Evolutionary conservation across 164 flowering plant species (phyloP).

Genomic region (Kalanchoe fedtschenkoi): DNA sequence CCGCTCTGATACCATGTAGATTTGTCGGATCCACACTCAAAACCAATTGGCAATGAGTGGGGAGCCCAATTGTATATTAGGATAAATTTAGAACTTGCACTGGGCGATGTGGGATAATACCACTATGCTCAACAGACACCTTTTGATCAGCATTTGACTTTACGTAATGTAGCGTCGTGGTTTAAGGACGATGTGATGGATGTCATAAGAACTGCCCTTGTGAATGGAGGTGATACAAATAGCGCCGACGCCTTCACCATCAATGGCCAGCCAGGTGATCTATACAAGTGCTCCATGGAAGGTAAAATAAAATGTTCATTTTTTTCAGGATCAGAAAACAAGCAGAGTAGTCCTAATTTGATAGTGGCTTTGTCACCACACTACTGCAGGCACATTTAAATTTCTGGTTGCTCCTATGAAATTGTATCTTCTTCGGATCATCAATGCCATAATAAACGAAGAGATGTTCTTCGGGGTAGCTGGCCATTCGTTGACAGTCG

Average conservation of each 20-base stretch:
- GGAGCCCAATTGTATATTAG: too few relatives aligned
- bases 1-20: too few relatives aligned
- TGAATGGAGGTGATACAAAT: not conserved
- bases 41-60: too few relatives aligned
- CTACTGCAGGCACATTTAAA: not conserved
- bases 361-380: not conserved
- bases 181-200: not conserved
- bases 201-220: not conserved
- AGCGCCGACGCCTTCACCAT: not conserved
- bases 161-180: constrained; percentile 6
- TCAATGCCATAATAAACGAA: constrained; percentile 1
- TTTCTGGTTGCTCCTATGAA: not conserved
- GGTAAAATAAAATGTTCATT: not conserved
- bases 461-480: constrained; percentile 1
- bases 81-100: too few relatives aligned
- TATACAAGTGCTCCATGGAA: not conserved
- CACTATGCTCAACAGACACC: too few relatives aligned
- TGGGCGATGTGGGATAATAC: too few relatives aligned
- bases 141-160: too few relatives aligned
- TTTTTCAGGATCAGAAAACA: not conserved
- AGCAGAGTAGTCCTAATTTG: not conserved
- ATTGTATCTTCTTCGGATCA: not conserved
- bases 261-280: not conserved
- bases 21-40: too few relatives aligned
- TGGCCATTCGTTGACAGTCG: not conserved